A percentile compares a stretch with the other conserved stretches of the same genome.
Evolutionary conservation across 2,329 filamentous ascomycete genomes (phyloP).

Genomic region (Pseudogymnoascus sp.): DNA sequence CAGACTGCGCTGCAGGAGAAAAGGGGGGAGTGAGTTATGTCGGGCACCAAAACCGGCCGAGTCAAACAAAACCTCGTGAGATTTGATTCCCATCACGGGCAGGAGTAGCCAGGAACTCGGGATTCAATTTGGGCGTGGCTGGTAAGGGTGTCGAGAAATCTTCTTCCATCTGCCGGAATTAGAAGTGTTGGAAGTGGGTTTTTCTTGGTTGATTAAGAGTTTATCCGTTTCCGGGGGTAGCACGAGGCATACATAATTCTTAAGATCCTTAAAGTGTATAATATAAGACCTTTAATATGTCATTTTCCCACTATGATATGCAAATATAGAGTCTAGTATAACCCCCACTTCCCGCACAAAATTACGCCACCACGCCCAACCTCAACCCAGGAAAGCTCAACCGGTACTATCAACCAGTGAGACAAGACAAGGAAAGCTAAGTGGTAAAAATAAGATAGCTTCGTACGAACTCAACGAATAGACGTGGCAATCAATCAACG

Average conservation of each 20-base stretch:
- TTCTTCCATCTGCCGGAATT: background rate
- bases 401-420: background rate
- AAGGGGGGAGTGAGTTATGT: background rate
- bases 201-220: background rate
- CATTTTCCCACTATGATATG: background rate
- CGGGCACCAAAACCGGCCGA: background rate
- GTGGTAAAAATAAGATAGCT: background rate
- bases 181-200: background rate
- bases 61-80: no score
- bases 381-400: background rate
- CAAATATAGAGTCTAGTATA: no score
- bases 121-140: background rate
- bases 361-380: background rate
- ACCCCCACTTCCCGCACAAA: no score
- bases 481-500: no score
- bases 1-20: background rate
- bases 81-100: no score
- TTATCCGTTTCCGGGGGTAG: background rate
- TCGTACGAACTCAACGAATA: no score
- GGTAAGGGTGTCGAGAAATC: no score
- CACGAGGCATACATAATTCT: background rate
- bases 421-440: background rate
- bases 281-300: background rate
- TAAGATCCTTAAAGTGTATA: no score
- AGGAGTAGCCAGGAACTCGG: background rate